Evolutionary conservation across 208 protist species (phyloP).

Genomic region (Trypanosomatidae sp.): DNA sequence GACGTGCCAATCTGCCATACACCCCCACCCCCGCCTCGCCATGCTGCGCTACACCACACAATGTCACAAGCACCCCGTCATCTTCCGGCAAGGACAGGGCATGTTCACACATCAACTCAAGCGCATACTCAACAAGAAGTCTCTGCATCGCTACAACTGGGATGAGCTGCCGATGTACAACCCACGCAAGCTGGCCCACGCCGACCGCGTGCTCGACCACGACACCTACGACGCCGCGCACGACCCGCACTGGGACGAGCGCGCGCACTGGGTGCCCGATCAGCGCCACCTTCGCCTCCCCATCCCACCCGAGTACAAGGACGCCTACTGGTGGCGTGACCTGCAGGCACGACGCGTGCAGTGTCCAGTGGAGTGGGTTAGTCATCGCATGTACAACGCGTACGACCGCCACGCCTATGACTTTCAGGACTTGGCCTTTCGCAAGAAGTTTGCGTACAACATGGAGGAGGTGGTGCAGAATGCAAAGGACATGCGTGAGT

Average conservation of each 20-base stretch:
- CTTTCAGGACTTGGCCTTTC: constrained; percentile 80
- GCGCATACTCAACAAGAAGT: constrained; percentile 84
- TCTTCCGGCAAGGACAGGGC: constrained; percentile 85
- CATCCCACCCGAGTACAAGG: constrained; percentile 76
- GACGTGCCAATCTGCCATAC: background rate
- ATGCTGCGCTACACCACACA: constrained; percentile 40
- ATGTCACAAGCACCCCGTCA: constrained; percentile 70
- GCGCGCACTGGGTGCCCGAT: constrained; percentile 69
- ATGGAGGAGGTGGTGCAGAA: constrained; percentile 73
- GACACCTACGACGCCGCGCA: constrained; percentile 73
- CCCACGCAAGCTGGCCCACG: constrained; percentile 73
- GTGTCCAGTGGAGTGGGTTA: constrained; percentile 82
- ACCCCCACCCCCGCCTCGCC: too few relatives aligned
- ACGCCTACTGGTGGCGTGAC: constrained; percentile 90
- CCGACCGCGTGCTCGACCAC: constrained; percentile 60
- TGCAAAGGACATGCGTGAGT: constrained; percentile 79
- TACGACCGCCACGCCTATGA: constrained; percentile 54
- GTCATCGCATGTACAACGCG: constrained; percentile 72
- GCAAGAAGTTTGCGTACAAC: constrained; percentile 82
- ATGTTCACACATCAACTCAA: constrained; percentile 89
- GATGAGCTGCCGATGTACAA: constrained; percentile 87
- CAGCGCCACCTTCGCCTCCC: constrained; percentile 69
- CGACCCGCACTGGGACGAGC: constrained; percentile 65
- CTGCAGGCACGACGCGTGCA: constrained; percentile 81
- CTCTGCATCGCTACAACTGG: constrained; percentile 80